phyloP scores from a whole-genome alignment of 2,329 filamentous ascomycete genomes.

The Aspergillus sp. region DNA sequence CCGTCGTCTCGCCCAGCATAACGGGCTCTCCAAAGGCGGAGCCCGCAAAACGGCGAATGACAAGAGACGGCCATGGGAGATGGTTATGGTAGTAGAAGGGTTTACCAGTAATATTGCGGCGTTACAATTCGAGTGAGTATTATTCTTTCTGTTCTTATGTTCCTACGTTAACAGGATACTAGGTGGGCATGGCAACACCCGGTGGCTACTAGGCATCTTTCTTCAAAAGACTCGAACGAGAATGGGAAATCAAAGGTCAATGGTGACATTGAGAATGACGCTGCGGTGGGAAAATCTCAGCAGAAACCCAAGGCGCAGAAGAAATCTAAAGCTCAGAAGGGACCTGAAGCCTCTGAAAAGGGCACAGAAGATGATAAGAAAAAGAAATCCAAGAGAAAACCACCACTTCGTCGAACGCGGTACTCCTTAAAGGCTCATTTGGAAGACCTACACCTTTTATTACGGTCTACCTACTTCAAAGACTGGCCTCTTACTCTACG shows the following conservation, averaged over 20 bases:
- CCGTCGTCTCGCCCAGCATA: constrained; percentile 85
- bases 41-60: constrained; percentile 72
- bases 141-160: not conserved
- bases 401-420: constrained; percentile 65
- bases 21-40: constrained; percentile 78
- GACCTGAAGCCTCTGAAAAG: not conserved
- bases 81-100: constrained; percentile 80
- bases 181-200: constrained; percentile 94
- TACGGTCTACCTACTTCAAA: constrained; percentile 75
- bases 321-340: not conserved
- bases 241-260: not conserved
- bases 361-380: not conserved
- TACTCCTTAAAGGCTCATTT: constrained; percentile 67
- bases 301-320: constrained; percentile 29
- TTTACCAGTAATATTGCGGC: constrained; percentile 87
- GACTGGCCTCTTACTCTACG: constrained; percentile 79
- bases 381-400: constrained; percentile 31
- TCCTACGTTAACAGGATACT: not conserved
- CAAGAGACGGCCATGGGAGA: constrained; percentile 81
- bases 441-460: constrained; percentile 76
- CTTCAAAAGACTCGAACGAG: constrained; percentile 53
- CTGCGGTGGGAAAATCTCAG: not conserved
- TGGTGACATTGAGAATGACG: not conserved
- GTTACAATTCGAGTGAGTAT: constrained; percentile 65
- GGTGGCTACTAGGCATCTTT: constrained; percentile 76